Evolutionary conservation across 352 stramenopile genomes (phyloP).

Genomic region (Nothophytophthora sp.): DNA sequence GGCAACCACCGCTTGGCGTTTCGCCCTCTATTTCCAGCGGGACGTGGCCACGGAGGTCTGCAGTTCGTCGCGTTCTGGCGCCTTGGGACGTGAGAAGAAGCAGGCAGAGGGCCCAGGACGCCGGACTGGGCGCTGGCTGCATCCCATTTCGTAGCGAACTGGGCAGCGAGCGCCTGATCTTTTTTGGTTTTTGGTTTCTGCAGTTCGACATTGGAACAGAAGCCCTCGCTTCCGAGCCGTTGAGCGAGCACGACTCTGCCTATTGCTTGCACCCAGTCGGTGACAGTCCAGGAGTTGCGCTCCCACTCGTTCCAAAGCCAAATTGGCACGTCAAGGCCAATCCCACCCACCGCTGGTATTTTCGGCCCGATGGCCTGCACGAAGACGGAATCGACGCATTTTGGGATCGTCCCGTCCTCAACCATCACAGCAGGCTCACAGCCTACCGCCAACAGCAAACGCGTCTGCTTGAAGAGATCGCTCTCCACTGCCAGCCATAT

Average conservation of each 20-base stretch:
- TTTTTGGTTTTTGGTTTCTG: slow-evolving; percentile 30
- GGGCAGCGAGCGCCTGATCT: slow-evolving; percentile 24
- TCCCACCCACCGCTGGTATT: slow-evolving; percentile 26
- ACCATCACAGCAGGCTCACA: slow-evolving; percentile 10
- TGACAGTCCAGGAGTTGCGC: slow-evolving; percentile 1
- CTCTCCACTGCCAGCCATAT: slow-evolving; percentile 12
- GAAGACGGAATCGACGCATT: slow-evolving; percentile 23
- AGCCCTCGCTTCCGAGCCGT: slow-evolving; percentile 28
- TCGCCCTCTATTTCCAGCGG: background rate
- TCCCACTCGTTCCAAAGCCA: slow-evolving; percentile 15
- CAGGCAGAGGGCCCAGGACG: background rate
- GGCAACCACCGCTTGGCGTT: background rate
- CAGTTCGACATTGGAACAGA: too few species aligned
- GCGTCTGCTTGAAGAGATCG: slow-evolving; percentile 24
- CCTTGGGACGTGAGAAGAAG: background rate
- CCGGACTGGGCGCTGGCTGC: background rate
- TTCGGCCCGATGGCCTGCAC: slow-evolving; percentile 35
- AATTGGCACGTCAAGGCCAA: slow-evolving; percentile 32
- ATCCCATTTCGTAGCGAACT: too few species aligned
- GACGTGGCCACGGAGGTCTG: background rate
- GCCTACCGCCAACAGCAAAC: background rate
- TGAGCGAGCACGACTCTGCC: slow-evolving; percentile 27
- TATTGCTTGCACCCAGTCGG: too few species aligned
- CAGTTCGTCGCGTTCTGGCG: too few species aligned
- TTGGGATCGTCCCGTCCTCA: slow-evolving; percentile 25